Conservation (phyloP, 2,329 filamentous ascomycete genomes). For the Alternaria metachromatica region DNA sequence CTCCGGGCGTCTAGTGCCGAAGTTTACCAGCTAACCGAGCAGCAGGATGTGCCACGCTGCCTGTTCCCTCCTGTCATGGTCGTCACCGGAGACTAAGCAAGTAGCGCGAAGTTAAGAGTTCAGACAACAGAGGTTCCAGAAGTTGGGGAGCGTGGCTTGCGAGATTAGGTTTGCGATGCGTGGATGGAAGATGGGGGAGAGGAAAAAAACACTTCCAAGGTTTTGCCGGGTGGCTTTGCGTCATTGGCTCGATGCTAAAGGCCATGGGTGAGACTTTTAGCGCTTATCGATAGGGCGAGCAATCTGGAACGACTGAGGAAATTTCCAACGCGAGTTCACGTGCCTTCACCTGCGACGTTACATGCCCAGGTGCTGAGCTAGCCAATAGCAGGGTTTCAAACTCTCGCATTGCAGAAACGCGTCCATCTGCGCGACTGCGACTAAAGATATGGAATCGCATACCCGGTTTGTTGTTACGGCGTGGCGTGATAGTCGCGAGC, state of each 20-base stretch:
- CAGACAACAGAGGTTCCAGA: slow-evolving; percentile 14
- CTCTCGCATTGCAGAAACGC: background rate
- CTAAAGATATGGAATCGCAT: slow-evolving; percentile 20
- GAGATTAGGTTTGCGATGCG: background rate
- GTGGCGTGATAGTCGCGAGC: slow-evolving; percentile 71
- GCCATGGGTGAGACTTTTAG: background rate
- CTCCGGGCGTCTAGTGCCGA: slow-evolving; percentile 1
- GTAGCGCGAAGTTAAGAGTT: slow-evolving; percentile 9
- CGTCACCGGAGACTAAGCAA: slow-evolving; percentile 7
- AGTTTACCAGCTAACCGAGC: slow-evolving; percentile 1
- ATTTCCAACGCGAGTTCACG: slow-evolving; percentile 9
- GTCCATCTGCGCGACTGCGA: background rate
- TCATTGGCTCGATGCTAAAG: background rate
- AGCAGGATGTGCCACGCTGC: slow-evolving; percentile 2
- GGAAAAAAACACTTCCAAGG: background rate
- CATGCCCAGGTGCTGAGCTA: background rate
- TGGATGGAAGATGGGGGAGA: background rate
- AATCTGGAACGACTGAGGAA: background rate
- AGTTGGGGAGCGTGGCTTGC: slow-evolving; percentile 1
- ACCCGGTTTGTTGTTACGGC: slow-evolving; percentile 16
- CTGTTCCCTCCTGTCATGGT: background rate
- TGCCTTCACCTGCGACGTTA: slow-evolving; percentile 9
- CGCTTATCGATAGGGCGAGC: background rate
- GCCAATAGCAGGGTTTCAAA: slow-evolving; percentile 17
- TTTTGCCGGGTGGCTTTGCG: background rate